Evolutionary conservation across 2,329 filamentous ascomycete genomes (phyloP).

Genomic region (Sarocladium oryzae): DNA sequence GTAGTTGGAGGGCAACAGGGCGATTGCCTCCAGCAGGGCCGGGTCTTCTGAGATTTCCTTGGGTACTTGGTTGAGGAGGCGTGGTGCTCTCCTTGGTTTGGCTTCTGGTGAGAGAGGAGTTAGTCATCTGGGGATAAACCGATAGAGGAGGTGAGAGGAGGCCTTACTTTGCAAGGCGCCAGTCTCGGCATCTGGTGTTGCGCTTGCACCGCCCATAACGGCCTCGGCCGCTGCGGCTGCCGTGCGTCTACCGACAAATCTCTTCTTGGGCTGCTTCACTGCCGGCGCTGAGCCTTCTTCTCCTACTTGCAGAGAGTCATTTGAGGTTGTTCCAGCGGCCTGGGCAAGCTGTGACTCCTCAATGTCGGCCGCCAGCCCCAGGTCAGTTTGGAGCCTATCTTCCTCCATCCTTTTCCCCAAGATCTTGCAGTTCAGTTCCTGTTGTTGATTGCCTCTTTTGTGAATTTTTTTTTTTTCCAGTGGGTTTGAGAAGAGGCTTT

Average conservation of each 20-base stretch:
- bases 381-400: conserved; percentile 62
- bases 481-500: no score
- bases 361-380: conserved; percentile 63
- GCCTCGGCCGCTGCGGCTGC: conserved; percentile 56
- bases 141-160: not conserved
- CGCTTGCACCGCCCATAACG: conserved; percentile 31
- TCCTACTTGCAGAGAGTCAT: conserved; percentile 23
- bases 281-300: conserved; percentile 27
- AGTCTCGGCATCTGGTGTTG: conserved; percentile 17
- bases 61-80: conserved; percentile 88
- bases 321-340: conserved; percentile 15
- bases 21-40: conserved; percentile 80
- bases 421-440: no score
- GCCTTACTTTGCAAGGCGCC: conserved; percentile 45
- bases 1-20: conserved; percentile 89
- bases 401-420: conserved; percentile 60
- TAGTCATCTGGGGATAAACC: conserved; percentile 5
- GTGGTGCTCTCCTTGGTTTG: conserved; percentile 63
- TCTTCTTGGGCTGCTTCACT: conserved; percentile 73
- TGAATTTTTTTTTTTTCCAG: no score
- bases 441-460: no score
- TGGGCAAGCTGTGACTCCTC: conserved; percentile 40
- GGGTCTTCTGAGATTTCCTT: conserved; percentile 78
- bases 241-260: conserved; percentile 80
- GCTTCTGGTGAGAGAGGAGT: conserved; percentile 50